phyloP scores from a whole-genome alignment of 495 filamentous ascomycete species.

The Saxispiralis lemnorum region DNA sequence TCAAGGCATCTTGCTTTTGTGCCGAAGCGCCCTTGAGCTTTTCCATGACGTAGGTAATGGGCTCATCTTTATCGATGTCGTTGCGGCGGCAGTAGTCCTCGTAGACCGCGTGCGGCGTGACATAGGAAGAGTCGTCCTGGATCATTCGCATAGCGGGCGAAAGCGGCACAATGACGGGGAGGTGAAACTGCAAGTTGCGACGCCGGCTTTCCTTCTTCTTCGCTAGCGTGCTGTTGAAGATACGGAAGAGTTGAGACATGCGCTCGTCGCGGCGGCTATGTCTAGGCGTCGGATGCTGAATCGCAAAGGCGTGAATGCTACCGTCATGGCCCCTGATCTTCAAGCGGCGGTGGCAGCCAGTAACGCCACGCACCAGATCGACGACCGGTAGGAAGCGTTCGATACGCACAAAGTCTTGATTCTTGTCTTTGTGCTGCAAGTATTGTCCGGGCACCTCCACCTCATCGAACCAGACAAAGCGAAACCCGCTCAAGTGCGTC shows the following conservation, averaged over 20 bases:
- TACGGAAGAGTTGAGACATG: slow-evolving; percentile 91
- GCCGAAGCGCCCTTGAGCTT: slow-evolving; percentile 53
- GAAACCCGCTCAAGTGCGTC: slow-evolving; percentile 84
- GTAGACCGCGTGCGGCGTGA: slow-evolving; percentile 81
- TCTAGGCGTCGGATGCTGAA: slow-evolving; percentile 84
- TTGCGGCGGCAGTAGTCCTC: slow-evolving; percentile 85
- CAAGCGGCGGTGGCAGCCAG: slow-evolving; percentile 74
- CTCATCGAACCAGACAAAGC: slow-evolving; percentile 93
- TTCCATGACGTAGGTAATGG: slow-evolving; percentile 85
- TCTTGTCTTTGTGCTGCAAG: slow-evolving; percentile 90
- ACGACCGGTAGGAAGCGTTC: slow-evolving; percentile 91
- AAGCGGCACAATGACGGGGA: slow-evolving; percentile 85
- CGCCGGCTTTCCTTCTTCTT: slow-evolving; percentile 89
- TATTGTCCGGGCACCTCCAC: slow-evolving; percentile 97
- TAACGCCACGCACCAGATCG: slow-evolving; percentile 72
- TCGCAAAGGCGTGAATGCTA: slow-evolving; percentile 80
- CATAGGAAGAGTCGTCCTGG: slow-evolving; percentile 86
- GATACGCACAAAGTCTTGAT: slow-evolving; percentile 90
- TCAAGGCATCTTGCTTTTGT: slow-evolving; percentile 37
- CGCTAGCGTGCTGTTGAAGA: slow-evolving; percentile 76
- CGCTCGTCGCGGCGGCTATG: slow-evolving; percentile 87
- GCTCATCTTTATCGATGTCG: slow-evolving; percentile 82
- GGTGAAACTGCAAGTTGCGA: slow-evolving; percentile 84
- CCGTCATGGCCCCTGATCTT: slow-evolving; percentile 98
- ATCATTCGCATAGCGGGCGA: slow-evolving; percentile 85